Base-by-base conservation (phyloP, 2,329 filamentous ascomycete genomes). In the Trichoderma aggressivum region DNA sequence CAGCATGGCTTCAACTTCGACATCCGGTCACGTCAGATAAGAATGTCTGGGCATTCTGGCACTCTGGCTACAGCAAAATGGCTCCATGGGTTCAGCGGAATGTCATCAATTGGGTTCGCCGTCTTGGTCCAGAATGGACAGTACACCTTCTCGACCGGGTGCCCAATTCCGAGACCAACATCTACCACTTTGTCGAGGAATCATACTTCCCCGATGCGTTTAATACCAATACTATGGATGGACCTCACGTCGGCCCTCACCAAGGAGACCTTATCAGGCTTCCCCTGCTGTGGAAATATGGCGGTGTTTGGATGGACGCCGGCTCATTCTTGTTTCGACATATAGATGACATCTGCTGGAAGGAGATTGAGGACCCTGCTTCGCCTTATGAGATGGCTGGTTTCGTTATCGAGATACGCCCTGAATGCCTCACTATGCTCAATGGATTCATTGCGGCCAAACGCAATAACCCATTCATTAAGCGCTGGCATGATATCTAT, bases 211-310 rank as follows among this genome's bases (percentile, higher is more conserved):
- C 84, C 0, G 79, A 82, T 14, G 75, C 81, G 1, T 83, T 86
- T 70, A 79, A 83, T 21, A 78, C 82, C 18, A 75, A 79, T 36
- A 82, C 78, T 0, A 86, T 86, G 82, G 78, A 80, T 11, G 84
- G 85, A 0, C 80, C 81, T 0, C 80, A 81, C 66, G 77, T 79
- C 1, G 84, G 82, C 1, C 80, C 79, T 1, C 85, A 87, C 71
- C 81, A 79, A 1, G 82, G 83, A 2, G 86, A 87, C 69, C 77
- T 87, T 0, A 76, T 87, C 7, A 81, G 86, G 0, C 78, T 84
- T 0, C 79, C 83, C 0, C 74, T 82, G 6, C 70, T 85, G 4
- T 82, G 79, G 64, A 73, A 80, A 6, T 78, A 84, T 43, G 84
- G 83, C 0, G 83, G 84, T 0, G 78, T 83, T 4, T 85, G 80